phyloP scores from a whole-genome alignment of 106 monocot genomes.

The Dendrobium officinale region DNA sequence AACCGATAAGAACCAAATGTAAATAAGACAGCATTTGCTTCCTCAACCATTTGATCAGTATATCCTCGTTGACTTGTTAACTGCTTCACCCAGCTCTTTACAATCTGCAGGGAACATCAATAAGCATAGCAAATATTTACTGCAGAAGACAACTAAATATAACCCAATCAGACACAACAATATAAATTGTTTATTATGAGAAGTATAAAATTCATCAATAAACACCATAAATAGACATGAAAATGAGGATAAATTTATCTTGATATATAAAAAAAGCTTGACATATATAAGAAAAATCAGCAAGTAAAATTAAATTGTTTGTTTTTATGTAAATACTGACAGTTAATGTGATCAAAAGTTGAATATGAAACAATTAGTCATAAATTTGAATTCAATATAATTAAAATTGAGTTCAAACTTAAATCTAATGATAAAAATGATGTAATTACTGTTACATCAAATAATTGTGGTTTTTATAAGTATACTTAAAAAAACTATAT shows the following conservation, averaged over 20 bases:
- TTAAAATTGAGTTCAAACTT: neutral
- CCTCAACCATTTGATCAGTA: constrained; percentile 92
- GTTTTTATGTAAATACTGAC: neutral
- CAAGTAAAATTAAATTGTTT: neutral
- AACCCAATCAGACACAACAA: neutral
- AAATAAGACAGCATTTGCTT: constrained; percentile 89
- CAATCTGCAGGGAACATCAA: constrained; percentile 38
- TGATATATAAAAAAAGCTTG: neutral
- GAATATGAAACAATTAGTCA: neutral
- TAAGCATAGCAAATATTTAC: neutral
- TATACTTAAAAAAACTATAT: neutral
- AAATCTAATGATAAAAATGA: neutral
- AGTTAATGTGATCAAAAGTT: neutral
- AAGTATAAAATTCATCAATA: constrained; percentile 1
- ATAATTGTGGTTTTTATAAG: neutral
- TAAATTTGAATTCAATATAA: neutral
- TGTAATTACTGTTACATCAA: neutral
- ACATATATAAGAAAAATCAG: neutral
- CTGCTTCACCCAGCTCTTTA: constrained; percentile 91
- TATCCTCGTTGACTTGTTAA: constrained; percentile 82
- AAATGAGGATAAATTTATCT: neutral
- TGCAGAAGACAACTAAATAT: neutral
- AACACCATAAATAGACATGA: neutral
- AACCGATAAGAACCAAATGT: constrained; percentile 97
- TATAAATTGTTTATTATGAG: neutral